A percentile compares a stretch with the other conserved stretches of the same genome.
phyloP scores from a whole-genome alignment of 345 rosid species.

The Rubroshorea leprosula region DNA sequence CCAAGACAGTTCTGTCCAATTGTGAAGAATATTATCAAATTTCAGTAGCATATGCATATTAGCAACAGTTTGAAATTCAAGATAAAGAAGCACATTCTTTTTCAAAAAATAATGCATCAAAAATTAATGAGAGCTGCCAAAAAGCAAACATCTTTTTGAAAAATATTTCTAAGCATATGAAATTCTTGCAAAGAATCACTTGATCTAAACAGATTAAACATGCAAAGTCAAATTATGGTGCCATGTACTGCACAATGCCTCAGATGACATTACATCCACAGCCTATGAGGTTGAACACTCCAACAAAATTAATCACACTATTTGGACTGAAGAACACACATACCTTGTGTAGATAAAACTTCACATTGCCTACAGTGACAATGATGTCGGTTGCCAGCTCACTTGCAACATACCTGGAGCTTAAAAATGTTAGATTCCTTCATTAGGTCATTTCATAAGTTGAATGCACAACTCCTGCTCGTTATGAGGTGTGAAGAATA shows the following conservation, averaged over 20 bases:
- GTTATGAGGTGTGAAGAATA: background rate
- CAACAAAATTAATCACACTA: background rate
- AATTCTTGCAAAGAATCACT: background rate
- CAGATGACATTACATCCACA: background rate
- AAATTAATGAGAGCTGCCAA: too few relatives aligned
- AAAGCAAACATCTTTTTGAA: background rate
- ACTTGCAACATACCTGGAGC: conserved; percentile 55
- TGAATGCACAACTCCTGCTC: background rate
- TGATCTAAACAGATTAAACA: background rate
- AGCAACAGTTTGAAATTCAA: too few relatives aligned
- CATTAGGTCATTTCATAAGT: background rate
- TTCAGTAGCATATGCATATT: background rate
- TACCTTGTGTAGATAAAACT: conserved; percentile 86
- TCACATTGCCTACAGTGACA: conserved; percentile 48
- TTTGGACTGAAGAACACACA: conserved; percentile 7
- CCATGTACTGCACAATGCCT: conserved; percentile 4
- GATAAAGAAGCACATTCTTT: too few relatives aligned
- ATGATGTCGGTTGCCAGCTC: conserved; percentile 73
- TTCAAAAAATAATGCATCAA: too few relatives aligned
- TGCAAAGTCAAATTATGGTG: background rate
- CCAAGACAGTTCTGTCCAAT: too few relatives aligned
- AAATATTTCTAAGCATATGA: background rate
- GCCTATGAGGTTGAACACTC: background rate
- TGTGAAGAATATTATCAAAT: too few relatives aligned
- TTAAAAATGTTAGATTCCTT: conserved; percentile 7